These are phyloP conservation scores for Ogataea hybrid DNA, from an alignment of 1,139 yeast genomes.

Conservation along the genomic window DNA sequence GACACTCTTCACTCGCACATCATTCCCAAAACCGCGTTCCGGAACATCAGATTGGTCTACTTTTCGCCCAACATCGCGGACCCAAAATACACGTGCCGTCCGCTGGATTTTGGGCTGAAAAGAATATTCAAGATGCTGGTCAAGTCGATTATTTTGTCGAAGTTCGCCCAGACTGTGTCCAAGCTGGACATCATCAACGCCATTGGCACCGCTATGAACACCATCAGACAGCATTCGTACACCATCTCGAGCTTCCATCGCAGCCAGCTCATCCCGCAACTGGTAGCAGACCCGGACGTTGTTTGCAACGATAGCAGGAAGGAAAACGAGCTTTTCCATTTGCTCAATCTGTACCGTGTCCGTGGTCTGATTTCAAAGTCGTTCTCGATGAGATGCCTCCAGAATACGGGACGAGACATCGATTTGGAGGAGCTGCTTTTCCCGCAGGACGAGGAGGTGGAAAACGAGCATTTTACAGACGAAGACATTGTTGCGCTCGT, in stretches of 20 bases:
- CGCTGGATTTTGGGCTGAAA: constrained; percentile 32
- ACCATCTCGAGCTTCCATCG: background rate
- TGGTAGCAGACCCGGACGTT: background rate
- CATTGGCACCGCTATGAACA: background rate
- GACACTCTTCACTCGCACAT: constrained; percentile 34
- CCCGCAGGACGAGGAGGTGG: constrained; percentile 34
- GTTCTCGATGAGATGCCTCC: constrained; percentile 6
- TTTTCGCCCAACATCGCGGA: constrained; percentile 24
- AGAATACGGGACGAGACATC: constrained; percentile 9
- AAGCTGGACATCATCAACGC: constrained; percentile 7
- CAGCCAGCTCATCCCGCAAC: background rate
- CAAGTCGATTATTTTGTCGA: constrained; percentile 17
- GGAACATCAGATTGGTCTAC: constrained; percentile 26
- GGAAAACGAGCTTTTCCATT: constrained; percentile 13
- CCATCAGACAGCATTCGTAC: background rate
- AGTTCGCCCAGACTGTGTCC: constrained; percentile 1
- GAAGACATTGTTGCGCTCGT: constrained; percentile 32
- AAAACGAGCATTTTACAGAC: constrained; percentile 30
- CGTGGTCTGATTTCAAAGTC: constrained; percentile 9
- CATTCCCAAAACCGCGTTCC: constrained; percentile 27
- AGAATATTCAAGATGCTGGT: constrained; percentile 32
- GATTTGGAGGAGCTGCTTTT: constrained; percentile 30
- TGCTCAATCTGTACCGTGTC: constrained; percentile 13
- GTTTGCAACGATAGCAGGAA: constrained; percentile 4
- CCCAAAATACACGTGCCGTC: constrained; percentile 24